Conservation (phyloP, 768 basidiomycete species). For the Mycena chlorophos region DNA sequence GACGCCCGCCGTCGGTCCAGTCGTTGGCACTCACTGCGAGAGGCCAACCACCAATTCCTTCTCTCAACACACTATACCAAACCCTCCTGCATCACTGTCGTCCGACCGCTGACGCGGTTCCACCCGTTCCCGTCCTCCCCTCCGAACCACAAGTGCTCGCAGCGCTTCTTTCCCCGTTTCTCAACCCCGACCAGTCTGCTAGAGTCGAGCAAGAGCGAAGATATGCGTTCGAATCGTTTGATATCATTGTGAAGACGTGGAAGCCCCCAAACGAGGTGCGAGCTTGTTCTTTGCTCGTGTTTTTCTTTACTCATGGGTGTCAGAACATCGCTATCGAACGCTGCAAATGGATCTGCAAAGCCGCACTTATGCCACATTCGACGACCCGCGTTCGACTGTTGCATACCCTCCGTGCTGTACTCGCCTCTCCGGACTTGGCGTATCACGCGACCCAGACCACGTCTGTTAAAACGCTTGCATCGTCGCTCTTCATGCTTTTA, state of each 20-base stretch:
- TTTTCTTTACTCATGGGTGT: neutral
- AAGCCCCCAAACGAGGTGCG: conserved; percentile 54
- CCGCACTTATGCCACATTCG: conserved; percentile 46
- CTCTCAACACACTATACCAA: conserved; percentile 46
- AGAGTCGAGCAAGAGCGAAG: conserved; percentile 52
- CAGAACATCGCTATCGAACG: conserved; percentile 55
- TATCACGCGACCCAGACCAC: conserved; percentile 43
- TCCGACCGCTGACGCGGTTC: conserved; percentile 28
- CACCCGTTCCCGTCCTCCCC: conserved; percentile 43
- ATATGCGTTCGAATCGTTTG: conserved; percentile 61
- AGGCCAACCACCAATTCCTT: conserved; percentile 27
- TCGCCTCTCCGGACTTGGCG: conserved; percentile 45
- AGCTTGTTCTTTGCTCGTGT: neutral
- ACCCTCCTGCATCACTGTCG: conserved; percentile 47
- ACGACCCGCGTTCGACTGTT: conserved; percentile 51
- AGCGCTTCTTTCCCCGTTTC: conserved; percentile 57
- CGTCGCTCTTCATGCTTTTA: conserved; percentile 52
- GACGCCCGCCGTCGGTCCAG: conserved; percentile 47
- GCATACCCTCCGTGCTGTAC: conserved; percentile 45
- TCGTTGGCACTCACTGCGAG: conserved; percentile 31
- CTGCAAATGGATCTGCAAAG: conserved; percentile 71
- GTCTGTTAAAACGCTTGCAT: conserved; percentile 52
- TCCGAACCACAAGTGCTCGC: conserved; percentile 61
- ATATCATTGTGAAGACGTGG: conserved; percentile 60
- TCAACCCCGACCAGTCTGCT: conserved; percentile 35